Conservation (phyloP, 1,139 yeast genomes). For the Eremothecium sinecaudum region DNA sequence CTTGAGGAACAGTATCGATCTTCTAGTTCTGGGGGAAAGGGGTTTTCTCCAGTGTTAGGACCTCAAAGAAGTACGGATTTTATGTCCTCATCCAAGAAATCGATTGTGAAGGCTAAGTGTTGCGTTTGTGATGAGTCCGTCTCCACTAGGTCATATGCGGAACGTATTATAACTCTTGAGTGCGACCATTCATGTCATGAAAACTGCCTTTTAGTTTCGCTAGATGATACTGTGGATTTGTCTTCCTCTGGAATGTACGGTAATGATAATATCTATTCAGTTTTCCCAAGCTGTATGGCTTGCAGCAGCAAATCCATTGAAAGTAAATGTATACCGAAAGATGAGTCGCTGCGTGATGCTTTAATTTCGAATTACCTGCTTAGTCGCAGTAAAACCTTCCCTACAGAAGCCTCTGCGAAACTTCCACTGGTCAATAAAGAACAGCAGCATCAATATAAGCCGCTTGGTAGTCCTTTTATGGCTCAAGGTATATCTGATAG, state of each 20-base stretch:
- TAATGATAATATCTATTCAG: slow-evolving; percentile 14
- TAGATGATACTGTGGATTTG: slow-evolving; percentile 11
- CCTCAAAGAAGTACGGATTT: background rate
- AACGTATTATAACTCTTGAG: slow-evolving; percentile 26
- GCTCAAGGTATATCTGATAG: background rate
- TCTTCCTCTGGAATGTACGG: background rate
- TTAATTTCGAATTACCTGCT: slow-evolving; percentile 9
- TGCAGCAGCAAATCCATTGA: slow-evolving; percentile 11
- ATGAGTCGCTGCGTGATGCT: slow-evolving; percentile 22
- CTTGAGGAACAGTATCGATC: background rate
- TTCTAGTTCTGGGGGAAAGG: background rate
- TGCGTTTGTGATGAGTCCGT: slow-evolving; percentile 29
- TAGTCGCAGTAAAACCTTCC: slow-evolving; percentile 4
- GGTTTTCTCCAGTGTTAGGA: background rate
- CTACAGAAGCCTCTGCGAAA: background rate
- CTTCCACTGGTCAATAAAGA: background rate
- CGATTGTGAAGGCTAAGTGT: slow-evolving; percentile 24
- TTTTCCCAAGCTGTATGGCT: slow-evolving; percentile 23
- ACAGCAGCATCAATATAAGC: background rate
- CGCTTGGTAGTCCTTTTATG: background rate
- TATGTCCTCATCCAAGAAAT: slow-evolving; percentile 16
- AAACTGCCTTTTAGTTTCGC: slow-evolving; percentile 24
- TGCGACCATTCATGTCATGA: slow-evolving; percentile 30
- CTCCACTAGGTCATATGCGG: slow-evolving; percentile 25
- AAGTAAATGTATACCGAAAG: slow-evolving; percentile 24